Percentiles rank a stretch among this genome's conserved stretches.
Evolutionary conservation across 768 basidiomycete genomes (phyloP).

Genomic region (Royoungia palumana): DNA sequence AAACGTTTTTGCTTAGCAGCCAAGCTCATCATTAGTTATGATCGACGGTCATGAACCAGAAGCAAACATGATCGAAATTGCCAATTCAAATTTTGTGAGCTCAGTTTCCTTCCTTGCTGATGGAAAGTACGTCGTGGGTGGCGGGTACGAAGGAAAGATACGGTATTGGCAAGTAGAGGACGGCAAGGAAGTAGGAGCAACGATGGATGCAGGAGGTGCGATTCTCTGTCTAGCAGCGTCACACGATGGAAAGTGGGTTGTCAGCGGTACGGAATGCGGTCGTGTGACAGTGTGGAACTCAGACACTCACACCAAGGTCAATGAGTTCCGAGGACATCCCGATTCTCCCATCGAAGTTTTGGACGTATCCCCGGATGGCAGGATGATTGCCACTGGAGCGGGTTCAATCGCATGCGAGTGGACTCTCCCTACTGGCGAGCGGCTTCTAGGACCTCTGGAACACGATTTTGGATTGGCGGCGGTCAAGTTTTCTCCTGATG

Average conservation of each 20-base stretch:
- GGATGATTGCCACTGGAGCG: not conserved
- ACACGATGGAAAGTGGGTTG: not conserved
- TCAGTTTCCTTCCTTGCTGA: conserved; percentile 7
- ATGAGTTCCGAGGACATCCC: not conserved
- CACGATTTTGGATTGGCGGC: not conserved
- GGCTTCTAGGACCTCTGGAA: not conserved
- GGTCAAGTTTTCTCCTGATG: conserved; percentile 13
- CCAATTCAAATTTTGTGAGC: too few species aligned
- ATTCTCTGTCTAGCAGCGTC: not conserved
- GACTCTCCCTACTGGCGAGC: not conserved
- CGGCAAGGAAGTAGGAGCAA: conserved; percentile 1
- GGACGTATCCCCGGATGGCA: not conserved
- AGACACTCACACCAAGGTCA: not conserved
- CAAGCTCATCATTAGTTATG: too few species aligned
- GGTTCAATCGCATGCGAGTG: not conserved
- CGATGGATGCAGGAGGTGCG: not conserved
- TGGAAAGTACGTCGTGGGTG: conserved; percentile 6
- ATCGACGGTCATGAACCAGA: too few species aligned
- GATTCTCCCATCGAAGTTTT: not conserved
- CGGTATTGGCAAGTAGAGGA: conserved; percentile 6
- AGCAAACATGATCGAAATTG: too few species aligned
- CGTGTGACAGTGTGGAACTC: not conserved
- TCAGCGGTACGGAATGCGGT: not conserved
- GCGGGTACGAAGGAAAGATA: conserved; percentile 2
- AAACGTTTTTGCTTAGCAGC: too few species aligned